phyloP scores from a whole-genome alignment of 768 basidiomycete genomes.

The Auricularia auricula-judae region DNA sequence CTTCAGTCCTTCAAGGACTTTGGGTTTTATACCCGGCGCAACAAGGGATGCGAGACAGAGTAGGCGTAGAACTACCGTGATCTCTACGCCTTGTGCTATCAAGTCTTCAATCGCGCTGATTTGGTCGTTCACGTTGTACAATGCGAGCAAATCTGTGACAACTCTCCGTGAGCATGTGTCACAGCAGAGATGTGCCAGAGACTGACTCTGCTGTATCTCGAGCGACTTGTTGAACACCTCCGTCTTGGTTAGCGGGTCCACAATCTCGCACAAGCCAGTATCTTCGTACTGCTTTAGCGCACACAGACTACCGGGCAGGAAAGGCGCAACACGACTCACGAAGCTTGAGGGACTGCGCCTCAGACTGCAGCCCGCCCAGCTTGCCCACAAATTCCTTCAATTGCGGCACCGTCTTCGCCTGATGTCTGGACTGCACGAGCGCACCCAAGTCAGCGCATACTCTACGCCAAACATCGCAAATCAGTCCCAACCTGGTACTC shows the following conservation, averaged over 20 bases:
- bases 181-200: neutral
- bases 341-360: constrained; percentile 79
- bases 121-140: constrained; percentile 74
- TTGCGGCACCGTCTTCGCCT: constrained; percentile 85
- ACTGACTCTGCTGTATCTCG: constrained; percentile 87
- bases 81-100: constrained; percentile 75
- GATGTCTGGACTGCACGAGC: constrained; percentile 52
- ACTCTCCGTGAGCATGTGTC: neutral
- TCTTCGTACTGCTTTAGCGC: constrained; percentile 36
- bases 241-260: constrained; percentile 74
- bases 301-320: neutral
- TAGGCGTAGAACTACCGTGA: constrained; percentile 67
- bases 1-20: constrained; percentile 77
- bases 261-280: constrained; percentile 85
- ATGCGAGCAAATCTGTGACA: constrained; percentile 76
- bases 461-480: neutral
- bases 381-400: constrained; percentile 92
- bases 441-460: neutral
- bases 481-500: constrained; percentile 66
- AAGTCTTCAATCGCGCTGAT: constrained; percentile 83
- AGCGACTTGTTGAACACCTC: constrained; percentile 85
- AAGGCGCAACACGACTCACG: constrained; percentile 42
- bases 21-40: constrained; percentile 76
- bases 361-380: constrained; percentile 81
- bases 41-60: constrained; percentile 82